Conservation (phyloP, 2,329 filamentous ascomycete species). For the Fusarium tanahbumbuense region DNA sequence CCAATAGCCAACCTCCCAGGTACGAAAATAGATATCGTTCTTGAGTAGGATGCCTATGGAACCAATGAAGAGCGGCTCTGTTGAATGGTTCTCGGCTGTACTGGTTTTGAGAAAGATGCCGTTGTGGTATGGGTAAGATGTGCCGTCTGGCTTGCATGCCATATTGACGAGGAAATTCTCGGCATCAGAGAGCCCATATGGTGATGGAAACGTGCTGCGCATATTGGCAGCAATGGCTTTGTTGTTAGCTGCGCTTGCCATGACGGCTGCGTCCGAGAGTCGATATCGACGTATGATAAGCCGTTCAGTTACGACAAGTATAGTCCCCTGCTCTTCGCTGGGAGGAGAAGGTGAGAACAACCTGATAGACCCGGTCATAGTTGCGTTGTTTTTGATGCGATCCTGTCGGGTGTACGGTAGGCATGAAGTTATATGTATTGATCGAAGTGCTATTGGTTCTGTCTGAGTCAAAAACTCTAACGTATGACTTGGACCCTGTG, state of each 20-base stretch:
- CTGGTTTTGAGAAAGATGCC: slow-evolving; percentile 52
- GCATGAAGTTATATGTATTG: neutral
- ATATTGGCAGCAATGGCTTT: slow-evolving; percentile 53
- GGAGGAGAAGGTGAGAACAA: slow-evolving; percentile 43
- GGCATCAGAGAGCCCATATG: slow-evolving; percentile 58
- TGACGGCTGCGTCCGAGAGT: slow-evolving; percentile 52
- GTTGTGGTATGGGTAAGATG: slow-evolving; percentile 47
- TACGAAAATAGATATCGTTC: slow-evolving; percentile 55
- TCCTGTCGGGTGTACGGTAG: neutral
- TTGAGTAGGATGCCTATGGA: slow-evolving; percentile 54
- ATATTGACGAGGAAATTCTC: slow-evolving; percentile 51
- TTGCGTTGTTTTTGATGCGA: neutral
- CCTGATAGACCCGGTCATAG: slow-evolving; percentile 29
- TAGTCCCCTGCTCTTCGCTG: slow-evolving; percentile 45
- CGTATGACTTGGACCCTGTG: no score
- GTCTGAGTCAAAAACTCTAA: neutral
- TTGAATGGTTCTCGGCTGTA: slow-evolving; percentile 43
- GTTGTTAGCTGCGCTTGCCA: slow-evolving; percentile 54
- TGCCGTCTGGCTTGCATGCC: slow-evolving; percentile 28
- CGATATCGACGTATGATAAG: slow-evolving; percentile 57
- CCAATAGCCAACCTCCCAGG: slow-evolving; percentile 64
- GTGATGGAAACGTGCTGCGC: slow-evolving; percentile 59
- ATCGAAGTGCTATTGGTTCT: neutral
- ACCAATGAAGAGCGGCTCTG: slow-evolving; percentile 51
- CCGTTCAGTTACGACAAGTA: slow-evolving; percentile 49